These are phyloP conservation scores for Rhodotorula kratochvilovae DNA, from an alignment of 768 basidiomycete genomes.

Conservation along the genomic window DNA sequence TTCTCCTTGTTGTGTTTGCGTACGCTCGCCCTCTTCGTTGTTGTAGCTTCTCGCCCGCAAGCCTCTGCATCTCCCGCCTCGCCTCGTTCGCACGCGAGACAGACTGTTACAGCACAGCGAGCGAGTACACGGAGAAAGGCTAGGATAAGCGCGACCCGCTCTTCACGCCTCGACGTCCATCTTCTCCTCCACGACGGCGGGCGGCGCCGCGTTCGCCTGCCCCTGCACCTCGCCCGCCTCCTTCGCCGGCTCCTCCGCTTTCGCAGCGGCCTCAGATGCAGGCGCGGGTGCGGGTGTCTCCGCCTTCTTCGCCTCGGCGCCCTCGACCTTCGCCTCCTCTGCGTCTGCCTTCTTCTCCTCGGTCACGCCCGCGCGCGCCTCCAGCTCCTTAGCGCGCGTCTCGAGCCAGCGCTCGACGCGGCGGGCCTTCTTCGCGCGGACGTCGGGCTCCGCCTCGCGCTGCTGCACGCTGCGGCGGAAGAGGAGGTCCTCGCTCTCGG, in stretches of 20 bases:
- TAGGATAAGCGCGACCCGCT: no score
- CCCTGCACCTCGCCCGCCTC: background rate
- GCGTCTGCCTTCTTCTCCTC: background rate
- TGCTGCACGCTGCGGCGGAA: constrained; percentile 8
- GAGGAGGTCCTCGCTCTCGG: constrained; percentile 51
- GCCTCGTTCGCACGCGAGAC: background rate
- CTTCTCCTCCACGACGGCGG: background rate
- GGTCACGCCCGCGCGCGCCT: background rate
- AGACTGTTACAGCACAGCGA: background rate
- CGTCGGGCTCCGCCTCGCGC: background rate
- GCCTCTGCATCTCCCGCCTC: background rate
- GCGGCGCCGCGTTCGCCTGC: no score
- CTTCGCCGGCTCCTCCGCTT: background rate
- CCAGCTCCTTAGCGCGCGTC: constrained; percentile 14
- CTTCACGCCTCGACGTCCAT: constrained; percentile 26
- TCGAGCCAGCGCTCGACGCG: constrained; percentile 21
- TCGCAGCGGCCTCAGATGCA: no score
- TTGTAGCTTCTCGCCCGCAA: background rate
- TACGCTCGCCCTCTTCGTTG: background rate
- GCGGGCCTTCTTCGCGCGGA: background rate
- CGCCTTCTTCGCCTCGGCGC: background rate
- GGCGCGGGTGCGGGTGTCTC: background rate
- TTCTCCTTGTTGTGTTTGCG: background rate
- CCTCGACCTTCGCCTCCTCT: background rate
- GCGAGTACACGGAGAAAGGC: no score